These are phyloP conservation scores for Rubia occidens DNA, from an alignment of 305 asterid species.

Conservation along the genomic window DNA sequence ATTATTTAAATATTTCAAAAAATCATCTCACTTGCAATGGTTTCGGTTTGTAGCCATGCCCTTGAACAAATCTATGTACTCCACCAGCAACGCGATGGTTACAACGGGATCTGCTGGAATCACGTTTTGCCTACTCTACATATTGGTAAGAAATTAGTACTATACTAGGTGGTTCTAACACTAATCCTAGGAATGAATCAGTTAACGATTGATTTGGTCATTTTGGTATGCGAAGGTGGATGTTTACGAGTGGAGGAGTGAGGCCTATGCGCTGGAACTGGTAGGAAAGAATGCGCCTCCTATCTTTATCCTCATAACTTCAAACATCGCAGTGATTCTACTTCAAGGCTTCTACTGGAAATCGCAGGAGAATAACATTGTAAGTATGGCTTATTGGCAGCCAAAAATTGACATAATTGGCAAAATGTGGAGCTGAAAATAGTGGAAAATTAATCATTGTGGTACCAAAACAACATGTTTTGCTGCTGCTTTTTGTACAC, in stretches of 20 bases:
- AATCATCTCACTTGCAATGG: not conserved
- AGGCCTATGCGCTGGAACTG: conserved; percentile 46
- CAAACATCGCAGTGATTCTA: conserved; percentile 35
- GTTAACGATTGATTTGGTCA: not conserved
- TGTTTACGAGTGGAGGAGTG: conserved; percentile 57
- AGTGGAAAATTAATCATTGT: not conserved
- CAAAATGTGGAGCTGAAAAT: no score
- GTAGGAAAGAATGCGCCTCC: conserved; percentile 75
- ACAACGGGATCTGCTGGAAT: conserved; percentile 66
- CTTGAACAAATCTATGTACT: conserved; percentile 66
- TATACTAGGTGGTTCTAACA: not conserved
- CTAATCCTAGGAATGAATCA: not conserved
- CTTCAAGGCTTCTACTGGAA: conserved; percentile 57
- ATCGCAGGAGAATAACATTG: conserved; percentile 55
- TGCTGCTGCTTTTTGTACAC: no score
- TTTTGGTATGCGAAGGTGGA: conserved; percentile 43
- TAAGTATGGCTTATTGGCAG: conserved; percentile 25
- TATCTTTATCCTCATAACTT: conserved; percentile 55
- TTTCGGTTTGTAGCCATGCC: conserved; percentile 49
- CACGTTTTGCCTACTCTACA: conserved; percentile 57
- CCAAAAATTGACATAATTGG: no score
- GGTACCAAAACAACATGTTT: not conserved
- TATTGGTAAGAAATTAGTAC: conserved; percentile 33
- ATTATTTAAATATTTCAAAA: not conserved
- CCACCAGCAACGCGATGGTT: conserved; percentile 60